Conservation (phyloP, 2,329 filamentous ascomycete genomes). For the Raffaelea arxii region DNA sequence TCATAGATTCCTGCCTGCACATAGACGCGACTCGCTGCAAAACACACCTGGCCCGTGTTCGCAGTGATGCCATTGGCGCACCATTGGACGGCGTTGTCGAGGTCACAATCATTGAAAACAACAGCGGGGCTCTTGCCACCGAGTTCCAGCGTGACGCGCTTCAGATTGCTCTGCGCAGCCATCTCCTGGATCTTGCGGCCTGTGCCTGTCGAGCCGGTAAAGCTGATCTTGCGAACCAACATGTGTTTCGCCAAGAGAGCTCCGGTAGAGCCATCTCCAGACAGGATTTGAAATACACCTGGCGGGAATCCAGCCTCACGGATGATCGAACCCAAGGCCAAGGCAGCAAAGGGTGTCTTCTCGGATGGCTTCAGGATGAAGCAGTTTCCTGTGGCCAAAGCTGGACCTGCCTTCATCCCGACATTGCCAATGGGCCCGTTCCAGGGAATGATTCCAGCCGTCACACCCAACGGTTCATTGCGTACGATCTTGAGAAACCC, state of each 20-base stretch:
- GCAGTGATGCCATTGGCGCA: slow-evolving; percentile 43
- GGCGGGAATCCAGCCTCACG: slow-evolving; percentile 30
- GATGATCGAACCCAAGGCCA: slow-evolving; percentile 25
- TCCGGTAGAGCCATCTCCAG: slow-evolving; percentile 23
- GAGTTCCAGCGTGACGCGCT: slow-evolving; percentile 62
- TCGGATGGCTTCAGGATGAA: slow-evolving; percentile 33
- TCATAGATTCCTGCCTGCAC: slow-evolving; percentile 50
- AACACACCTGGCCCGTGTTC: slow-evolving; percentile 66
- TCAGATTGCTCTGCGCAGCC: slow-evolving; percentile 49
- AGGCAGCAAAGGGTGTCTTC: slow-evolving; percentile 26
- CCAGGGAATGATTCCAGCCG: slow-evolving; percentile 25
- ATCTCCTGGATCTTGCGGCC: slow-evolving; percentile 53
- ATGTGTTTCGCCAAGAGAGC: slow-evolving; percentile 8
- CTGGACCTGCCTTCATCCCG: slow-evolving; percentile 29
- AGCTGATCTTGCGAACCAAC: slow-evolving; percentile 51
- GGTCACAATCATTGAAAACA: slow-evolving; percentile 50
- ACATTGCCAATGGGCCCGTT: slow-evolving; percentile 26
- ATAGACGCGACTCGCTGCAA: slow-evolving; percentile 62
- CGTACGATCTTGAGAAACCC: slow-evolving; percentile 32
- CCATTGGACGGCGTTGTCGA: slow-evolving; percentile 42
- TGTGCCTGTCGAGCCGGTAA: slow-evolving; percentile 57
- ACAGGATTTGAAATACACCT: slow-evolving; percentile 29
- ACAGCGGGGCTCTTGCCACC: slow-evolving; percentile 57
- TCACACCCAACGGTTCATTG: slow-evolving; percentile 23
- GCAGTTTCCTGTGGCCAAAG: slow-evolving; percentile 30